Percentiles rank a stretch among this genome's conserved stretches.
Conservation (phyloP, 768 basidiomycete species). For the Trametes coccinea region DNA sequence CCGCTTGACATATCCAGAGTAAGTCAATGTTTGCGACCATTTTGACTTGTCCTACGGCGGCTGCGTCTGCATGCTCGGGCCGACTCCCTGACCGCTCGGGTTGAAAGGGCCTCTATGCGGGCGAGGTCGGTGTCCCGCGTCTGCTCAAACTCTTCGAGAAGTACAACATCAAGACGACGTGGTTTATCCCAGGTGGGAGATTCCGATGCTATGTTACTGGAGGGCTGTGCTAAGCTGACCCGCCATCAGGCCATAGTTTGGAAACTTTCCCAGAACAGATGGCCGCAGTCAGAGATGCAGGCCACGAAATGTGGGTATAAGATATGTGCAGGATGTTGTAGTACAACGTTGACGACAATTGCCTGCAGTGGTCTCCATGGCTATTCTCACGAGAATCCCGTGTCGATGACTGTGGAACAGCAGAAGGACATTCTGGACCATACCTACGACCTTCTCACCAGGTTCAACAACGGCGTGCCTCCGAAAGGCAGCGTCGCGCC, state of each 20-base stretch:
- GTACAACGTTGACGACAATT: no score
- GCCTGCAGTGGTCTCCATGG: constrained; percentile 60
- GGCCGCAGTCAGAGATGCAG: constrained; percentile 68
- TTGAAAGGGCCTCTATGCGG: constrained; percentile 64
- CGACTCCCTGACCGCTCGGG: neutral
- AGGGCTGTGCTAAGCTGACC: neutral
- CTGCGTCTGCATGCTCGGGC: neutral
- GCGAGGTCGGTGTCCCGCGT: constrained; percentile 70
- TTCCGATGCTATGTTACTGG: neutral
- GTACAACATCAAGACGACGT: constrained; percentile 66
- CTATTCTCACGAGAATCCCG: constrained; percentile 75
- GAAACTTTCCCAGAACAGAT: constrained; percentile 75
- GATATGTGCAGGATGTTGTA: no score
- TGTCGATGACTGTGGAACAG: constrained; percentile 58
- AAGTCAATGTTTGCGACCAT: constrained; percentile 9
- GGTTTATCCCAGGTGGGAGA: constrained; percentile 68
- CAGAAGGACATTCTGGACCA: constrained; percentile 71
- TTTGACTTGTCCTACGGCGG: neutral
- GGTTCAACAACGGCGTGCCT: constrained; percentile 59
- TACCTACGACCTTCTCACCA: constrained; percentile 62
- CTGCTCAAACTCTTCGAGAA: constrained; percentile 72
- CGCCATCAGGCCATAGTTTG: constrained; percentile 58
- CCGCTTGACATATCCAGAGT: constrained; percentile 69
- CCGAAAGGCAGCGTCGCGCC: constrained; percentile 71
- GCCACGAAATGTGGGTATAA: constrained; percentile 61